Conservation (phyloP, 306 rosid species). For the Arachis stenosperma region DNA sequence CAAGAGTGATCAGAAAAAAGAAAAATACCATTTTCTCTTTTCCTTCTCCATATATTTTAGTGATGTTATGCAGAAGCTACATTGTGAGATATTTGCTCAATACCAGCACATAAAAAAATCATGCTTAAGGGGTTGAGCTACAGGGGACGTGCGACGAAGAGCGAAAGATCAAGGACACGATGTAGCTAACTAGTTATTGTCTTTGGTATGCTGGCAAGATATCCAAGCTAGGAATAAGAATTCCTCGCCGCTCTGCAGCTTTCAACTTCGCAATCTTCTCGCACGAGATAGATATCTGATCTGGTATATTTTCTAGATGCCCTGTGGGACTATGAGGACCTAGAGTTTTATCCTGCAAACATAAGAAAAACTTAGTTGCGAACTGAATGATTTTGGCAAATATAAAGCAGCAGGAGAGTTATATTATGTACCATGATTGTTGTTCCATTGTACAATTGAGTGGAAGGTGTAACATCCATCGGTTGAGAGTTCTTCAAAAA, state of each 20-base stretch:
- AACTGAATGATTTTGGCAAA: slow-evolving; percentile 28
- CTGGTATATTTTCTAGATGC: slow-evolving; percentile 49
- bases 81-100: slow-evolving; percentile 43
- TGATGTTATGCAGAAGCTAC: slow-evolving; percentile 42
- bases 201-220: slow-evolving; percentile 31
- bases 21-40: slow-evolving; percentile 19
- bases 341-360: slow-evolving; percentile 59
- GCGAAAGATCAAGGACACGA: slow-evolving; percentile 13
- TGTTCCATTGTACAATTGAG: slow-evolving; percentile 43
- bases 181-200: slow-evolving; percentile 18
- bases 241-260: slow-evolving; percentile 53
- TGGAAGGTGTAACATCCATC: slow-evolving; percentile 50
- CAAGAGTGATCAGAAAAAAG: slow-evolving; percentile 22
- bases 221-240: slow-evolving; percentile 26
- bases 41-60: background rate
- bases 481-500: slow-evolving; percentile 69
- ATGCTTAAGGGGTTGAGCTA: slow-evolving; percentile 44
- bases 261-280: slow-evolving; percentile 43
- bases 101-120: slow-evolving; percentile 48
- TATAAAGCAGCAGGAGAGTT: slow-evolving; percentile 7
- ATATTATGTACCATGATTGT: slow-evolving; percentile 53
- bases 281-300: slow-evolving; percentile 44
- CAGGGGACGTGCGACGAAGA: slow-evolving; percentile 33
- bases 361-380: slow-evolving; percentile 28
- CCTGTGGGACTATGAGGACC: slow-evolving; percentile 55